A percentile compares a stretch with the other conserved stretches of the same genome.
phyloP scores from a whole-genome alignment of 2,329 filamentous ascomycete genomes.

The Rhynchosporium graminicola region DNA sequence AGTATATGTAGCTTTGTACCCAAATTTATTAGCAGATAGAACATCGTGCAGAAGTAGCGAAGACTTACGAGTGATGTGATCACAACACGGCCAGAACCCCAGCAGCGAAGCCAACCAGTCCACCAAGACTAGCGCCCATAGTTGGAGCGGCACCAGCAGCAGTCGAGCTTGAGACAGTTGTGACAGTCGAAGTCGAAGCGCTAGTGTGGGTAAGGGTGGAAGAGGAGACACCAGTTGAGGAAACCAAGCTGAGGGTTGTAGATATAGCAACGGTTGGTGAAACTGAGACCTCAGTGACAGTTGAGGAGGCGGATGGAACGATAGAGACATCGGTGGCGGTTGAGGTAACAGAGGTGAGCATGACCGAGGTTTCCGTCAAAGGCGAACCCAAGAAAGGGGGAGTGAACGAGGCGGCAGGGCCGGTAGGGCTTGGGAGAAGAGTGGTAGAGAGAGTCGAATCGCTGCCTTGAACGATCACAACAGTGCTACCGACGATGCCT shows the following conservation, averaged over 20 bases:
- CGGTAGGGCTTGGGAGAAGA: neutral
- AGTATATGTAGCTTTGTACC: neutral
- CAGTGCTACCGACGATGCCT: neutral
- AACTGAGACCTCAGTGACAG: neutral
- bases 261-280: neutral
- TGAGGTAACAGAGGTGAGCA: neutral
- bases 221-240: neutral
- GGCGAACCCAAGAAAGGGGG: neutral
- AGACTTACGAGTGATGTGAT: neutral
- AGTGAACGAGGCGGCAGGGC: neutral
- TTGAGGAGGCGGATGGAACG: neutral
- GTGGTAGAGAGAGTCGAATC: neutral
- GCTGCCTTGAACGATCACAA: neutral
- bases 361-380: neutral
- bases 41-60: neutral
- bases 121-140: neutral
- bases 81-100: conserved; percentile 1
- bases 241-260: neutral
- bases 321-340: neutral
- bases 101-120: conserved; percentile 10
- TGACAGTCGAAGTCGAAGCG: neutral
- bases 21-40: neutral
- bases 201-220: neutral
- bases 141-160: conserved; percentile 7
- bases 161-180: conserved; percentile 3